Evolutionary conservation across 73 alveolate genomes (phyloP).

Genomic region (Tetrahymena elliotti): DNA sequence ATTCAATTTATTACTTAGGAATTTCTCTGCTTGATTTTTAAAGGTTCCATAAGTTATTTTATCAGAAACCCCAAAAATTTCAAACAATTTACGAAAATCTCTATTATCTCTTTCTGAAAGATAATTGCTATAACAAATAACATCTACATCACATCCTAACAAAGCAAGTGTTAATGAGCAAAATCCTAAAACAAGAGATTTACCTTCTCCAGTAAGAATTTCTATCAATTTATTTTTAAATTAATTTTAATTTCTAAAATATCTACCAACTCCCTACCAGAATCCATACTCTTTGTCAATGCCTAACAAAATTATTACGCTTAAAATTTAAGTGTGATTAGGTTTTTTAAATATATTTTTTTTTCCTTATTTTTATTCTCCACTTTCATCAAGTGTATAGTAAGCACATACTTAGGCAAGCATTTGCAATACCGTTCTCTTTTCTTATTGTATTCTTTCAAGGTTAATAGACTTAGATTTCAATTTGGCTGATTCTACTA

Average conservation of each 20-base stretch:
- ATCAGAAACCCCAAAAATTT: not conserved
- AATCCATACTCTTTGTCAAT: not conserved
- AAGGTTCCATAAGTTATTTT: not conserved
- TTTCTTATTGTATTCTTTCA: not conserved
- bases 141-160: not conserved
- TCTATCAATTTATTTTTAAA: not conserved
- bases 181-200: not conserved
- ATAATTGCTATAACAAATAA: not conserved
- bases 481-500: not conserved
- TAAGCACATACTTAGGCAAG: not conserved
- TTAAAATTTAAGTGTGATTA: not conserved
- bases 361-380: not conserved
- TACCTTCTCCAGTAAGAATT: not conserved
- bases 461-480: not conserved
- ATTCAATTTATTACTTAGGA: not conserved
- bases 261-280: not conserved
- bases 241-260: not conserved
- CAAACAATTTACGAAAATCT: not conserved
- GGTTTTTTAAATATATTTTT: not conserved
- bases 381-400: not conserved
- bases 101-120: not conserved
- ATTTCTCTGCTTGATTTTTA: not conserved
- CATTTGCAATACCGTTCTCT: not conserved
- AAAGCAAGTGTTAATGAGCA: not conserved
- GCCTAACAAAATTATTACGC: not conserved